A percentile compares a stretch with the other conserved stretches of the same genome.
phyloP scores from a whole-genome alignment of 106 monocot species.

The Posidonia australis region DNA sequence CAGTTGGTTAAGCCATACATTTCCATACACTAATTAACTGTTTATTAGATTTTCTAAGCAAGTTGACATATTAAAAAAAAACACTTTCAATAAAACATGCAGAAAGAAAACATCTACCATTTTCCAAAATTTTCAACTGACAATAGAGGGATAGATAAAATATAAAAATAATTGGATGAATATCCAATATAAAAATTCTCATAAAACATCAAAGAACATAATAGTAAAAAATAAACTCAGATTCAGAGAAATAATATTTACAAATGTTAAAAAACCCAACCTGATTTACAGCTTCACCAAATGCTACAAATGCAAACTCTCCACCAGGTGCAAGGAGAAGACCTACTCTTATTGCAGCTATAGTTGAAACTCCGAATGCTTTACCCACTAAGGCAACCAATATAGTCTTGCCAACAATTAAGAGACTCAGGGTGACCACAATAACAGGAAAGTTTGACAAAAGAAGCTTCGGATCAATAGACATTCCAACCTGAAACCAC shows the following conservation, averaged over 20 bases:
- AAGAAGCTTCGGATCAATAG: conserved; percentile 94
- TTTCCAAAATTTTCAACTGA: no score
- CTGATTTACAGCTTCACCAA: conserved; percentile 99
- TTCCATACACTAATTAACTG: no score
- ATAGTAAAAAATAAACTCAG: no score
- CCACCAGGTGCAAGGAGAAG: conserved; percentile 98
- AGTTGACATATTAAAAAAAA: no score
- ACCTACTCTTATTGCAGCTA: conserved; percentile 87
- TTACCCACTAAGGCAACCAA: conserved; percentile 67
- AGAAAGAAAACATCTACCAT: no score
- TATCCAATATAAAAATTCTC: no score
- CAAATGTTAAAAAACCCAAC: conserved; percentile 17
- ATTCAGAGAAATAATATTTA: not conserved
- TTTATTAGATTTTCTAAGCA: no score
- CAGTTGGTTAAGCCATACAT: no score
- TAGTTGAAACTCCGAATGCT: conserved; percentile 81
- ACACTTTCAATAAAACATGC: no score
- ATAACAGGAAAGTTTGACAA: conserved; percentile 84
- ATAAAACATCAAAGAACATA: not conserved
- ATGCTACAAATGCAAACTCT: conserved; percentile 99
- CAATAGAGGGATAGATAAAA: no score
- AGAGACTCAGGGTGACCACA: conserved; percentile 39
- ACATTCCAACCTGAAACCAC: conserved; percentile 87
- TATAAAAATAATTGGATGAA: no score
- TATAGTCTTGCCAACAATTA: conserved; percentile 57